A percentile compares a stretch with the other conserved stretches of the same genome.
These are phyloP conservation scores for Blastobotrys serpentis DNA, from an alignment of 1,139 yeast species.

Conservation along the genomic window DNA sequence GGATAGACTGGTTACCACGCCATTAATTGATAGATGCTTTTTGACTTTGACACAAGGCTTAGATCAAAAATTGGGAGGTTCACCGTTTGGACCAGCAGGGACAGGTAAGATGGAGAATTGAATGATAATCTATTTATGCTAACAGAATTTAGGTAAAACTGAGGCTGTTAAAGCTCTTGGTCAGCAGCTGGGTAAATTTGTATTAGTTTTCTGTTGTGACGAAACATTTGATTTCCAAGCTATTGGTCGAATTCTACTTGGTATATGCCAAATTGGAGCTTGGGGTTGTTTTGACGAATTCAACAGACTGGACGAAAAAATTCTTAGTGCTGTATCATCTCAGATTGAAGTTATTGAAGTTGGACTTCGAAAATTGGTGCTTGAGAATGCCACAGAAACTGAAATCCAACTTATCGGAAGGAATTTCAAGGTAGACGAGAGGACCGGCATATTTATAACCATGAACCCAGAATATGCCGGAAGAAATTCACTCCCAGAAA, in stretches of 20 bases:
- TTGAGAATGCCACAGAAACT: constrained; percentile 15
- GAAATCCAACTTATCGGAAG: constrained; percentile 53
- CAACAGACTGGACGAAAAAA: constrained; percentile 70
- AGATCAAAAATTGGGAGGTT: constrained; percentile 76
- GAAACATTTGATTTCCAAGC: constrained; percentile 82
- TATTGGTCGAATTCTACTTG: constrained; percentile 73
- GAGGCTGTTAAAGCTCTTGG: constrained; percentile 89
- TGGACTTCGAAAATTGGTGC: constrained; percentile 21
- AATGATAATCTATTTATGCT: not conserved
- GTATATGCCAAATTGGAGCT: constrained; percentile 83
- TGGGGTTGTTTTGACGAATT: constrained; percentile 99
- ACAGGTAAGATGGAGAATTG: constrained; percentile 55
- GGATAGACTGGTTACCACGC: constrained; percentile 75
- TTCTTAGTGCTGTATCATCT: constrained; percentile 82
- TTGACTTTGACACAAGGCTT: constrained; percentile 74
- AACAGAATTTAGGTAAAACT: constrained; percentile 50
- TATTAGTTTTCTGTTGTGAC: constrained; percentile 86
- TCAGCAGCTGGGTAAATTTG: constrained; percentile 74
- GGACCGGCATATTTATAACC: constrained; percentile 77
- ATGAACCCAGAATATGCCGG: constrained; percentile 93
- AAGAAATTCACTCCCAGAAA: constrained; percentile 79
- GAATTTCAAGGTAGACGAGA: constrained; percentile 42
- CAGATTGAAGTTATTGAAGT: constrained; percentile 72
- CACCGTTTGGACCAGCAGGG: constrained; percentile 96
- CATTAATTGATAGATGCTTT: constrained; percentile 64